Conservation (phyloP, 768 basidiomycete genomes). For the Harrya chromipes region DNA sequence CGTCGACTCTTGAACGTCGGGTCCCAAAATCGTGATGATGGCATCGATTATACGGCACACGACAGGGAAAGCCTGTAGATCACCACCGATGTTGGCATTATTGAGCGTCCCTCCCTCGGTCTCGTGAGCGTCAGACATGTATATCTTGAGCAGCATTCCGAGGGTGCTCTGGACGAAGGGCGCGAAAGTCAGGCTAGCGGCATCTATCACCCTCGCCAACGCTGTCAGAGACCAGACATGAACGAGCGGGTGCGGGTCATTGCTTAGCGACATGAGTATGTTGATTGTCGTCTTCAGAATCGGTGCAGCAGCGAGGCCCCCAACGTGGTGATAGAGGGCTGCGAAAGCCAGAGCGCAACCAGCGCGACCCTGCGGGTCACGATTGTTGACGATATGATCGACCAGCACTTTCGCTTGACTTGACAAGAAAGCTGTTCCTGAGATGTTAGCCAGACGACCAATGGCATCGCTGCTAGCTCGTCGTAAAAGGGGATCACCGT, state of each 20-base stretch:
- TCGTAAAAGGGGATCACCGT: slow-evolving; percentile 75
- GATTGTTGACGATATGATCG: slow-evolving; percentile 91
- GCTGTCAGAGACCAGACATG: slow-evolving; percentile 92
- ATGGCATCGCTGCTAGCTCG: slow-evolving; percentile 83
- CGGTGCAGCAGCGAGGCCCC: slow-evolving; percentile 91
- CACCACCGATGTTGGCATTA: slow-evolving; percentile 84
- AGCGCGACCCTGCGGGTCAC: slow-evolving; percentile 87
- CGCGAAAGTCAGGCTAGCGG: slow-evolving; percentile 88
- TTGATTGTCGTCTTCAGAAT: slow-evolving; percentile 95
- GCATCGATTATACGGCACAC: slow-evolving; percentile 92
- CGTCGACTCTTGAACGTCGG: slow-evolving; percentile 88
- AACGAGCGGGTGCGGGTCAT: slow-evolving; percentile 94
- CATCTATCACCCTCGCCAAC: slow-evolving; percentile 81
- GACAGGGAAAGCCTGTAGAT: slow-evolving; percentile 88
- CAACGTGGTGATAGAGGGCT: slow-evolving; percentile 87
- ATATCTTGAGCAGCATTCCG: slow-evolving; percentile 87
- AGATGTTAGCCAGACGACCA: slow-evolving; percentile 80
- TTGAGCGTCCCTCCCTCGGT: slow-evolving; percentile 82
- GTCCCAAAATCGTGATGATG: slow-evolving; percentile 89
- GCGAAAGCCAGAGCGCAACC: slow-evolving; percentile 94
- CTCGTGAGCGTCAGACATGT: slow-evolving; percentile 88
- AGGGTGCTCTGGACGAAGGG: slow-evolving; percentile 87
- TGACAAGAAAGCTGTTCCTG: slow-evolving; percentile 80
- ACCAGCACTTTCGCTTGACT: slow-evolving; percentile 87
- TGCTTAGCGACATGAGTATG: slow-evolving; percentile 89